phyloP scores from a whole-genome alignment of 75 land plant genomes.

The Selaginella tamariscina region DNA sequence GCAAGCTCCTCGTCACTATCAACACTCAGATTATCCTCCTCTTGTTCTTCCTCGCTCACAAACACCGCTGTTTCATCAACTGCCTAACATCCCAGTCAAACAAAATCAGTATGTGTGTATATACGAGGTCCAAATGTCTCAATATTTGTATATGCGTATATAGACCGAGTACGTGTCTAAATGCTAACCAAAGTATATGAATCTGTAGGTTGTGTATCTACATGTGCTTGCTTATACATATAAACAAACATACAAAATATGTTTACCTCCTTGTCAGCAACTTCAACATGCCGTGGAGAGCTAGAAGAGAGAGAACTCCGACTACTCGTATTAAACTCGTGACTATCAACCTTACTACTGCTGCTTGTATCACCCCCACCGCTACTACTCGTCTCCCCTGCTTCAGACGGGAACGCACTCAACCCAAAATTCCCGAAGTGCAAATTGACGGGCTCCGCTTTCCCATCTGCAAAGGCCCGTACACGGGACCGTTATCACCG shows the following conservation, averaged over 20 bases:
- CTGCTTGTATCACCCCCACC: conserved; percentile 35
- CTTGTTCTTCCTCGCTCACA: conserved; percentile 71
- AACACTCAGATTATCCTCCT: conserved; percentile 35
- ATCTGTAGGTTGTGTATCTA: not conserved
- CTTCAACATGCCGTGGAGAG: conserved; percentile 58
- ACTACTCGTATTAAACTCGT: conserved; percentile 31
- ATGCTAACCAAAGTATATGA: not conserved
- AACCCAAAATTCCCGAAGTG: conserved; percentile 90
- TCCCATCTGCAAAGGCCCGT: conserved; percentile 55
- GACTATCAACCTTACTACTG: conserved; percentile 32
- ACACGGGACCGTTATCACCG: conserved; percentile 35
- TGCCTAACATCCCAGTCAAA: conserved; percentile 27
- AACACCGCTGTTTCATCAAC: conserved; percentile 48
- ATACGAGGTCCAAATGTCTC: not conserved
- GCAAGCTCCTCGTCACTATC: conserved; percentile 62
- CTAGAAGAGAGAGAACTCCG: conserved; percentile 52
- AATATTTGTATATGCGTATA: not conserved
- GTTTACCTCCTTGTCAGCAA: conserved; percentile 64
- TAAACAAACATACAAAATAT: not conserved
- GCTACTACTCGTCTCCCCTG: conserved; percentile 57
- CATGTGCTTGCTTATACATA: no score
- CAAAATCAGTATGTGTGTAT: not conserved
- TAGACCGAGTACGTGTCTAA: not conserved
- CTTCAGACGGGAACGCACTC: conserved; percentile 71
- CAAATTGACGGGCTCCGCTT: conserved; percentile 64